phyloP scores from a whole-genome alignment of 805 yeast species.

The Starmerella bacillaris region DNA sequence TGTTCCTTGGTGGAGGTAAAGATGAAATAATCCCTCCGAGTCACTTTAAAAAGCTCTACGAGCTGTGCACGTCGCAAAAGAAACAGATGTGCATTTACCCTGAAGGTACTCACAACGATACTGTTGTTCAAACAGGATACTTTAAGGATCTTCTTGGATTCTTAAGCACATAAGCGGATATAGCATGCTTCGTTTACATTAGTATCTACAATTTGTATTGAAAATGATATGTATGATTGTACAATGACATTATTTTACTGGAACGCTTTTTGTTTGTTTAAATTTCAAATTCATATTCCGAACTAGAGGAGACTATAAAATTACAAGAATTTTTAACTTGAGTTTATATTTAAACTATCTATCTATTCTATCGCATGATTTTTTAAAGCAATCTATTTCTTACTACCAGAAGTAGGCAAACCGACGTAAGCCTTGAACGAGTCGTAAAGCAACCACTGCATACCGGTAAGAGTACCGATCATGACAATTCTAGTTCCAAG shows the following conservation, averaged over 20 bases:
- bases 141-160: constrained; percentile 55
- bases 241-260: too few relatives aligned
- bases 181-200: too few relatives aligned
- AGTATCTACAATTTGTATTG: too few relatives aligned
- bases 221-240: too few relatives aligned
- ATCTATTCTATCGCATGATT: too few relatives aligned
- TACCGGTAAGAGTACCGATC: constrained; percentile 94
- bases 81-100: constrained; percentile 41
- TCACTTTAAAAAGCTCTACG: constrained; percentile 51
- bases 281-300: too few relatives aligned
- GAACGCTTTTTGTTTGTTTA: too few relatives aligned
- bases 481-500: constrained; percentile 82
- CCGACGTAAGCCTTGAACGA: constrained; percentile 90
- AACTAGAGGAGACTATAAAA: too few relatives aligned
- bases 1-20: constrained; percentile 50
- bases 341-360: too few relatives aligned
- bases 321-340: too few relatives aligned
- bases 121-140: constrained; percentile 54
- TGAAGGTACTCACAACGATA: constrained; percentile 65
- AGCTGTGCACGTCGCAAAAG: constrained; percentile 30
- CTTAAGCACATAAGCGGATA: too few relatives aligned
- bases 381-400: background rate
- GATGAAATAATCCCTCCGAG: constrained; percentile 87
- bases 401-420: constrained; percentile 72
- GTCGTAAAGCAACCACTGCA: constrained; percentile 94